Conservation (phyloP, 176 grass and related monocot genomes). For the Saccharum officinarum region DNA sequence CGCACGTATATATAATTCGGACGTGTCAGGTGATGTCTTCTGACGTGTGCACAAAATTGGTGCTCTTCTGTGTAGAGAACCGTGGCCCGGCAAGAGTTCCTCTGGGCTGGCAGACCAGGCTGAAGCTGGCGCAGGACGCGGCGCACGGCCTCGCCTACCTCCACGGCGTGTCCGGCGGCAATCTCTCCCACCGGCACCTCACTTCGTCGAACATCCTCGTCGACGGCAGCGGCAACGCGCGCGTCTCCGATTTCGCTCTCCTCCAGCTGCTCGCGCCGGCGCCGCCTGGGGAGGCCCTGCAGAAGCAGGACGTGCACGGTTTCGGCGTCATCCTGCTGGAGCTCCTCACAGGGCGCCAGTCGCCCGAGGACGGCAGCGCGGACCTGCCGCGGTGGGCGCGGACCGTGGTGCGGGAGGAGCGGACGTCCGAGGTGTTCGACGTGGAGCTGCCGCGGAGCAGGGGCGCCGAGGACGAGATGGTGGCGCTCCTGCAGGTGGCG, state of each 20-base stretch:
- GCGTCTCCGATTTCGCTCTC: slow-evolving; percentile 79
- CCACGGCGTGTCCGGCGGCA: slow-evolving; percentile 50
- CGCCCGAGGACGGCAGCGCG: slow-evolving; percentile 32
- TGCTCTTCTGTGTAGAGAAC: slow-evolving; percentile 44
- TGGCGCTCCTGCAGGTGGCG: slow-evolving; percentile 86
- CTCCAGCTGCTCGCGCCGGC: slow-evolving; percentile 58
- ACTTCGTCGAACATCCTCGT: slow-evolving; percentile 85
- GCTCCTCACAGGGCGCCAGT: slow-evolving; percentile 62
- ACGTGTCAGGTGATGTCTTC: neutral
- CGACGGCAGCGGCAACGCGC: slow-evolving; percentile 48
- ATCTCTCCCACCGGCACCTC: slow-evolving; percentile 70
- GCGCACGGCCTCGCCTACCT: slow-evolving; percentile 83
- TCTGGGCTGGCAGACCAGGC: slow-evolving; percentile 66
- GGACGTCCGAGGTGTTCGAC: slow-evolving; percentile 85
- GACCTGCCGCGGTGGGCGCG: slow-evolving; percentile 65
- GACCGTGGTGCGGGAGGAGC: slow-evolving; percentile 58
- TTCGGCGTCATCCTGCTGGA: slow-evolving; percentile 84
- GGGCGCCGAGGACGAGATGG: slow-evolving; percentile 84
- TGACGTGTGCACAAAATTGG: neutral
- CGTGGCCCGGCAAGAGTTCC: slow-evolving; percentile 76
- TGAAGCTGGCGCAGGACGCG: slow-evolving; percentile 76
- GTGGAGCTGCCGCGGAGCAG: slow-evolving; percentile 61
- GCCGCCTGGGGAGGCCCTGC: neutral
- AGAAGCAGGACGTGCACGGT: slow-evolving; percentile 61
- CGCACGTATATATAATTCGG: neutral